Conservation (phyloP, 2,329 filamentous ascomycete species). For the Aspergillus brasiliensis region DNA sequence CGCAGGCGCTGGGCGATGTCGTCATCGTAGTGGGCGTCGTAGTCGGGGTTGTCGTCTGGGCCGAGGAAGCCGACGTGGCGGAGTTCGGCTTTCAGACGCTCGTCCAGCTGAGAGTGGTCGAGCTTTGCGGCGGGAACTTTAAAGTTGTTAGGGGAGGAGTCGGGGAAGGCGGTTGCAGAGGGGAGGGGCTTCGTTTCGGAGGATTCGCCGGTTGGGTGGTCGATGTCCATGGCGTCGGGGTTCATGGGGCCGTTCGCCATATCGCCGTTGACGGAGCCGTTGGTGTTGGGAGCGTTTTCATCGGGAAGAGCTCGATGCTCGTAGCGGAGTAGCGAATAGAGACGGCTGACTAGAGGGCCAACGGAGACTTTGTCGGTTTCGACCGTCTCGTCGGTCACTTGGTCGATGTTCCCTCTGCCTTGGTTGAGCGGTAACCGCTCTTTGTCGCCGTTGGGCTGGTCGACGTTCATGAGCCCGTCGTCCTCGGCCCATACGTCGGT, state of each 20-base stretch:
- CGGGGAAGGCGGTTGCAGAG: slow-evolving; percentile 77
- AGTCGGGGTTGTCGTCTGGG: slow-evolving; percentile 70
- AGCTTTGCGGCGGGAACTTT: slow-evolving; percentile 77
- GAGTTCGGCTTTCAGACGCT: slow-evolving; percentile 87
- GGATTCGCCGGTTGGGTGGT: slow-evolving; percentile 46
- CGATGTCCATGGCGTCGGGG: slow-evolving; percentile 53
- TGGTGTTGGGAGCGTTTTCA: slow-evolving; percentile 58
- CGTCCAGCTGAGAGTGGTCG: slow-evolving; percentile 84
- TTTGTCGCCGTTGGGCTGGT: slow-evolving; percentile 62
- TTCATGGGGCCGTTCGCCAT: slow-evolving; percentile 50
- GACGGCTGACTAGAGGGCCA: slow-evolving; percentile 78
- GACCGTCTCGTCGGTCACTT: slow-evolving; percentile 80
- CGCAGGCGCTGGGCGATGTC: slow-evolving; percentile 89
- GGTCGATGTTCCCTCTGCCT: slow-evolving; percentile 79
- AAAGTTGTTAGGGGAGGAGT: slow-evolving; percentile 74
- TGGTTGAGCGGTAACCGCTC: slow-evolving; percentile 77
- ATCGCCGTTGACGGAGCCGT: slow-evolving; percentile 57
- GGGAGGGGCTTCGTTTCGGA: slow-evolving; percentile 51
- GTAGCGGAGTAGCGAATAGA: slow-evolving; percentile 79
- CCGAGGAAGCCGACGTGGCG: slow-evolving; percentile 86
- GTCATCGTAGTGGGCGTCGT: slow-evolving; percentile 88
- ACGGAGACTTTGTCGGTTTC: slow-evolving; percentile 89
- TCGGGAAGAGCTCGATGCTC: slow-evolving; percentile 58
- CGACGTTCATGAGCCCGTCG: slow-evolving; percentile 76
- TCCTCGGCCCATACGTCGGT: slow-evolving; percentile 92